These are phyloP conservation scores for Stemphylium vesicarium DNA, from an alignment of 2,329 filamentous ascomycete species.

Conservation along the genomic window DNA sequence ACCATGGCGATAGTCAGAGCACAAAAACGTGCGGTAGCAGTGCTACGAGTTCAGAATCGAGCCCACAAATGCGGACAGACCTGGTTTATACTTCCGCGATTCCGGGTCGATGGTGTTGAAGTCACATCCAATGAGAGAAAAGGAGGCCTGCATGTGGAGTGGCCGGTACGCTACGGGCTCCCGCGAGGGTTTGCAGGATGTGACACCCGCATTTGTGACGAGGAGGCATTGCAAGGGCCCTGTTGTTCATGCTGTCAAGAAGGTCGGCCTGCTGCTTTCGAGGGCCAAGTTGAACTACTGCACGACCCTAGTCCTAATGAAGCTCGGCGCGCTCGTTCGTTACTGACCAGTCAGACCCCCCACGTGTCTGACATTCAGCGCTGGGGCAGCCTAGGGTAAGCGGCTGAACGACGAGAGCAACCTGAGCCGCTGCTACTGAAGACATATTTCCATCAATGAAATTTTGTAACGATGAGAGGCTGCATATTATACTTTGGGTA, in stretches of 20 bases:
- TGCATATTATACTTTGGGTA: neutral
- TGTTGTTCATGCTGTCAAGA: conserved; percentile 24
- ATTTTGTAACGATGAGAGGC: too few relatives aligned
- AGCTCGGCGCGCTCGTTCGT: conserved; percentile 22
- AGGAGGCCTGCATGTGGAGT: conserved; percentile 27
- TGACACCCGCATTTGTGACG: conserved; percentile 29
- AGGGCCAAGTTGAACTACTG: conserved; percentile 32
- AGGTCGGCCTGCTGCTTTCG: conserved; percentile 21
- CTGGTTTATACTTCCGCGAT: conserved; percentile 31
- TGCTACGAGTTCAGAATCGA: conserved; percentile 25
- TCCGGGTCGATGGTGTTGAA: conserved; percentile 18
- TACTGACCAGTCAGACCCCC: conserved; percentile 28
- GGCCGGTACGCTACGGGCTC: conserved; percentile 22
- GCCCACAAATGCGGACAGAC: conserved; percentile 26
- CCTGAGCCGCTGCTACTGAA: conserved; percentile 6
- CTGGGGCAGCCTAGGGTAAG: conserved; percentile 18
- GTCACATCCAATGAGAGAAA: conserved; percentile 24
- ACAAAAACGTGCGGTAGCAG: conserved; percentile 17
- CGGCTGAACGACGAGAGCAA: conserved; percentile 8
- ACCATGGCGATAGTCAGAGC: conserved; percentile 22
- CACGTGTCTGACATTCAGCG: conserved; percentile 2
- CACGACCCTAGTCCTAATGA: conserved; percentile 20
- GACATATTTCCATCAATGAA: too few relatives aligned
- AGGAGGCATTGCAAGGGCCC: conserved; percentile 28
- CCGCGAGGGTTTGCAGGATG: conserved; percentile 22